Base-by-base conservation (phyloP, 768 basidiomycete species). In the Filobasidium wieringae region DNA sequence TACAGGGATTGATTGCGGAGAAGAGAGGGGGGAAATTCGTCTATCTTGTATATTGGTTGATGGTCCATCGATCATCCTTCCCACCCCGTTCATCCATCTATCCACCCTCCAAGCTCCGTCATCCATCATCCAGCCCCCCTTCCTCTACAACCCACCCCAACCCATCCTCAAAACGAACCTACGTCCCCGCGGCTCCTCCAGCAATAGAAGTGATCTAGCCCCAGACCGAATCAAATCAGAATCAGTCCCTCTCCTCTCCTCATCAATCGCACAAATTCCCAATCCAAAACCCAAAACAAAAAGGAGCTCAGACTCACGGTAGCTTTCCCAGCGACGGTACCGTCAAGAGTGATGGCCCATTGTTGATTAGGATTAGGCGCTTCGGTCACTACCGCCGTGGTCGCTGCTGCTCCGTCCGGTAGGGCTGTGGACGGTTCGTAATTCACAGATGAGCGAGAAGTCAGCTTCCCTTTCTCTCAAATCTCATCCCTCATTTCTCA, bases 321-420 rank as follows among this genome's bases (percentile, higher is more conserved):
- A 9, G n/a, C 36, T 9, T 37, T n/a, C 36, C n/a, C n/a, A 4
- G 29, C 24, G 7, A 47, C 24, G 2, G 43, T 47, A 6, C 43
- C 43, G n/a, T 47, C 43, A 19, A 47, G 22, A 19, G 43, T 47
- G 43, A 47, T 47, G 15, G 43, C 43, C 43, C 43, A 73, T 59
- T 70, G 64, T 62, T 71, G 68, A 1, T 67, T 71, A 19, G 69
- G 72, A 55, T 71, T 68, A 27, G 72, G 72, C 12, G 61, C 52
- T 19, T 55, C 60, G 8, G 67, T 66, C 11, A 71, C 19, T 2
- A 68, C 65, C 7, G 68, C 72, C 8, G 70, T 73, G 15, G 58
- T 59, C 32, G 51, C 51, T 31, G 58, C 52, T 49, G 53, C 33
- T 17, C 58, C 58, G 32, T 41, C 53, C 19, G 58, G 58, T 22